These are phyloP conservation scores for Trametes sp. DNA, from an alignment of 1,284 basidiomycete genomes.

Conservation along the genomic window DNA sequence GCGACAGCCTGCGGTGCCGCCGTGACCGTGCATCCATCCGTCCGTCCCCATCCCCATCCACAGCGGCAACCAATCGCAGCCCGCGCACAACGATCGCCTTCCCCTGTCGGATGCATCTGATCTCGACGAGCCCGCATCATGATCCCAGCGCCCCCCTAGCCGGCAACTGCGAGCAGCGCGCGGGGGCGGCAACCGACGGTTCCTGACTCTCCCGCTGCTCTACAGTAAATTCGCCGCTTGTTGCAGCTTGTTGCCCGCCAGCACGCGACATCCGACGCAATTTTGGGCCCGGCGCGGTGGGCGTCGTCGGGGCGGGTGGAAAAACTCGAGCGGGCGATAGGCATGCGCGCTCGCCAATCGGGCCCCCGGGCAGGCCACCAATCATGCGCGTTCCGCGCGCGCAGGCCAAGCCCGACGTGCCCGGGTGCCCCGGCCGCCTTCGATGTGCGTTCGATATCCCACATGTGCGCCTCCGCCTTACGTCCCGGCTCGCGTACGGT, in stretches of 20 bases:
- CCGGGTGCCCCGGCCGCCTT: conserved; percentile 8
- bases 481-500: too few species aligned
- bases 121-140: conserved; percentile 14
- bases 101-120: conserved; percentile 8
- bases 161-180: conserved; percentile 6
- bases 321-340: too few species aligned
- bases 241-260: background rate
- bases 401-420: conserved; percentile 13
- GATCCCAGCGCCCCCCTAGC: conserved; percentile 6
- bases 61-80: conserved; percentile 5
- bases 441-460: conserved; percentile 1
- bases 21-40: too few species aligned
- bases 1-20: too few species aligned
- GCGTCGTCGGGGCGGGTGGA: too few species aligned
- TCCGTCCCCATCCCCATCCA: too few species aligned
- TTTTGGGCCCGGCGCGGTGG: too few species aligned
- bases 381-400: background rate
- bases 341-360: background rate
- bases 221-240: too few species aligned
- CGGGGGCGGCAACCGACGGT: background rate
- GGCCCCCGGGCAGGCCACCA: too few species aligned
- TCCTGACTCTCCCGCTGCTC: too few species aligned
- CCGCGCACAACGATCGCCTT: conserved; percentile 3
- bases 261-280: too few species aligned
- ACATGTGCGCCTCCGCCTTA: too few species aligned